Base-by-base conservation (phyloP, 139 green algal genomes). In the Desmodesmus armatus region DNA sequence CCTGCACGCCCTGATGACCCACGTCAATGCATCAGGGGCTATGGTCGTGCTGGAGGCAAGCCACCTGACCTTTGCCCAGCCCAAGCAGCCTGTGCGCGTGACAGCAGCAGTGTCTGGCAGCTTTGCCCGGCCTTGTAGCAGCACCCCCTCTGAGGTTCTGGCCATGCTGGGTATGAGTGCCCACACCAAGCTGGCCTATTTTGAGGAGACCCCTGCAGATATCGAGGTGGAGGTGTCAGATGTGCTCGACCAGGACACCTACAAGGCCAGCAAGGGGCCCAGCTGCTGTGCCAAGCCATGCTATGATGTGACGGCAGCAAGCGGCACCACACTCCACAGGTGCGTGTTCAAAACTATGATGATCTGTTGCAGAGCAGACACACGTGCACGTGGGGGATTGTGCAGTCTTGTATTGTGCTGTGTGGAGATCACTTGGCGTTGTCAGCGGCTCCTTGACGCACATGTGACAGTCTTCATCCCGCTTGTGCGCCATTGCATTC, bases 21-120 rank as follows among this genome's bases (percentile, higher is more conserved):
- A 88, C 76, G 73, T 95, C 19, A 31, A 71, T 0, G 86, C 89
- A 41, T 29, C 83, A 15, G 94, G 93, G 9, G 90, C 90, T 31
- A 88, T 91, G 0, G 92, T 97, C 3, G 72, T 97, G 13, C 78
- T 96, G n/a, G 77, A 94, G 17, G 95, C 92, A 0, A 77, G 65
- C 31, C 92, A 96, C 43, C 85, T 98, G 33, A 80, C n/a, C 3
- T 58, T 74, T 55, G 17, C 60, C 0, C 80, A 83, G 35, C 82
- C 76, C 25, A 53, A 71, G 41, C 31, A 41, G 58, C 55, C n/a
- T n/a, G n/a, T 51, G 71, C 71, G 51, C 41, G 9, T 60, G 17
- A 27, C 55, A n/a, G 82, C 71, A 53, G 72, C 71, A 69, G 82
- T 43, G 2, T 75, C 71, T 11, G 82, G 82, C 2, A 53, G 29